A percentile compares a stretch with the other conserved stretches of the same genome.
Conservation (phyloP, 2,329 filamentous ascomycete genomes). For the Alternaria burnsii region DNA sequence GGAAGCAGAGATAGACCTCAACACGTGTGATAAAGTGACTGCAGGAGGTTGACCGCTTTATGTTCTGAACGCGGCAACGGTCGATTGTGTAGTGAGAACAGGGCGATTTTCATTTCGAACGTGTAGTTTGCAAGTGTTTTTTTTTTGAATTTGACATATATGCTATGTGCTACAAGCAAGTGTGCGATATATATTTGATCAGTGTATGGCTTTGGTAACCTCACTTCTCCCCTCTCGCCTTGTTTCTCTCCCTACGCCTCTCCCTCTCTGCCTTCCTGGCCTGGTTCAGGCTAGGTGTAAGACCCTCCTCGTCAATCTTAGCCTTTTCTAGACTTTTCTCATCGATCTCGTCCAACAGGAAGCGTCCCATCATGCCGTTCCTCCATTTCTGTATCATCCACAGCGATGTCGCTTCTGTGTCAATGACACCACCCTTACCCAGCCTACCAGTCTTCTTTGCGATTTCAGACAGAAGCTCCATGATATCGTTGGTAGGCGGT, state of each 20-base stretch:
- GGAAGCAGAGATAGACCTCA: neutral
- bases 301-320: slow-evolving; percentile 56
- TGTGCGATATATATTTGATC: neutral
- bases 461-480: slow-evolving; percentile 73
- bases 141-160: no score
- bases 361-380: slow-evolving; percentile 75
- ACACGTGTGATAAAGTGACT: neutral
- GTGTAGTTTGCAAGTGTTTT: neutral
- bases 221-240: slow-evolving; percentile 31
- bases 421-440: slow-evolving; percentile 74
- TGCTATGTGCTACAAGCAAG: neutral
- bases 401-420: slow-evolving; percentile 76
- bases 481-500: slow-evolving; percentile 85
- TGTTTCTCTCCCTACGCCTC: slow-evolving; percentile 46
- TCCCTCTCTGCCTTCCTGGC: slow-evolving; percentile 73
- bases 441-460: slow-evolving; percentile 80
- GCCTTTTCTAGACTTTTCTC: slow-evolving; percentile 66
- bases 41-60: neutral
- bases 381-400: slow-evolving; percentile 87
- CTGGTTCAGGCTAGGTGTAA: slow-evolving; percentile 70
- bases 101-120: neutral
- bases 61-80: neutral
- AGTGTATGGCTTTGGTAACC: neutral
- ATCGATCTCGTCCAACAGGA: slow-evolving; percentile 79
- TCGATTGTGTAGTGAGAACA: neutral